Conservation (phyloP, 805 yeast genomes). For the Yarrowia divulgata region DNA sequence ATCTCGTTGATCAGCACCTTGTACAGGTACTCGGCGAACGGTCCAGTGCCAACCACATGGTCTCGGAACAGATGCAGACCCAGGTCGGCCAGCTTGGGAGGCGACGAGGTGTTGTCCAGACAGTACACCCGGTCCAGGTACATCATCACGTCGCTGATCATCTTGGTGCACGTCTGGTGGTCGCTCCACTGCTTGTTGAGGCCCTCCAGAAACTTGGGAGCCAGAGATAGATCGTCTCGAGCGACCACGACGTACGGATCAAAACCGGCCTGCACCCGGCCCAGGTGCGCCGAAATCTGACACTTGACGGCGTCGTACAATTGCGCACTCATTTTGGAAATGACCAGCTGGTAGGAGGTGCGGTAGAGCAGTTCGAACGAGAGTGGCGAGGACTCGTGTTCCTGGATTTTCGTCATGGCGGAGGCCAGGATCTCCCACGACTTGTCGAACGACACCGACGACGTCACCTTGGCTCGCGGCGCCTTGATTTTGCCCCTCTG, state of each 20-base stretch:
- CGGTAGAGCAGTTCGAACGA: constrained; percentile 86
- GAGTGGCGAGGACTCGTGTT: constrained; percentile 71
- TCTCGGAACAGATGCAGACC: constrained; percentile 74
- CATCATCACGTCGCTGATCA: constrained; percentile 84
- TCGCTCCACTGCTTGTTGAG: constrained; percentile 68
- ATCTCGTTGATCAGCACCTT: constrained; percentile 62
- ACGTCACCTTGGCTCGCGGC: constrained; percentile 5
- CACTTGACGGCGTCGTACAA: constrained; percentile 67
- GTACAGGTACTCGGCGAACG: constrained; percentile 61
- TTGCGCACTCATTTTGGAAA: constrained; percentile 69
- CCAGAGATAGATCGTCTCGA: constrained; percentile 13
- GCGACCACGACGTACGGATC: constrained; percentile 4
- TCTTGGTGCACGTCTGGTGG: constrained; percentile 73
- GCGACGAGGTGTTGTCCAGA: constrained; percentile 68
- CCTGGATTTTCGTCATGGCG: constrained; percentile 76
- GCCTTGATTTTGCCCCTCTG: constrained; percentile 34
- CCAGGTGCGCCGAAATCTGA: constrained; percentile 56
- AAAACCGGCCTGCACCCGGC: neutral
- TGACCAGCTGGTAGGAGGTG: constrained; percentile 76
- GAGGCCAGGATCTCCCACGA: constrained; percentile 70
- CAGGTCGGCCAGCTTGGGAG: constrained; percentile 65
- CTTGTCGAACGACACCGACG: constrained; percentile 61
- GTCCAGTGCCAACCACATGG: constrained; percentile 59
- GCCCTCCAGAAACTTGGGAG: constrained; percentile 48
- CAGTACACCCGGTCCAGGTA: constrained; percentile 84